Evolutionary conservation across 1,284 basidiomycete species (phyloP).

Genomic region (Lentinus polychrous): DNA sequence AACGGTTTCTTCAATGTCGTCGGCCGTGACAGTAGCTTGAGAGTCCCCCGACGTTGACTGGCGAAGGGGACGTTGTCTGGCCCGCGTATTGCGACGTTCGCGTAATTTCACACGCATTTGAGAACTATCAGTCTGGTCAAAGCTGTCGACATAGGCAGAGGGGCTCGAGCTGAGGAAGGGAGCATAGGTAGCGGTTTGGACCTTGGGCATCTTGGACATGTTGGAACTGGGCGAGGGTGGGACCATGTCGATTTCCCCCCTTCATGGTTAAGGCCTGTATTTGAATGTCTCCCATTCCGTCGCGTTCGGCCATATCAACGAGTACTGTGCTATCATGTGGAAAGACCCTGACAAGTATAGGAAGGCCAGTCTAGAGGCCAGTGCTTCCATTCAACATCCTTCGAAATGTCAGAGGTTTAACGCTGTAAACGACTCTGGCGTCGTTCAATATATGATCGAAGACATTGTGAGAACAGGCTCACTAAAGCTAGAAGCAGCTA

Average conservation of each 20-base stretch:
- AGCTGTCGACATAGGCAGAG: neutral
- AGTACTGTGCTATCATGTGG: no score
- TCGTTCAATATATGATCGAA: no score
- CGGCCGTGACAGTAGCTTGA: neutral
- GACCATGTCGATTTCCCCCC: no score
- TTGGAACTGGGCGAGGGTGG: no score
- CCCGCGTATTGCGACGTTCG: neutral
- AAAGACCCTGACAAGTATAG: no score
- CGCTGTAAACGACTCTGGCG: slow-evolving; percentile 6
- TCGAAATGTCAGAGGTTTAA: slow-evolving; percentile 26
- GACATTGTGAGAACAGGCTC: no score
- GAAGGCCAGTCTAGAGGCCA: slow-evolving; percentile 18
- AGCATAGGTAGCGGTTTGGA: neutral
- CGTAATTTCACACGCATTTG: neutral
- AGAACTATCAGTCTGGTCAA: neutral
- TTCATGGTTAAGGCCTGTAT: no score
- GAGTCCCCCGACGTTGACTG: neutral
- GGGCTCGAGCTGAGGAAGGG: slow-evolving; percentile 1
- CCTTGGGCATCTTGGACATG: no score
- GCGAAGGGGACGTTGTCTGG: neutral
- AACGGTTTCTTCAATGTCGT: neutral
- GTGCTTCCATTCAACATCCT: slow-evolving; percentile 38
- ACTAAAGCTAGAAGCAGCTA: no score
- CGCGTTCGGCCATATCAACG: no score
- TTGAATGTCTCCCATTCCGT: no score